Percentiles rank a stretch among this genome's conserved stretches.
Conservation (phyloP, 148 eudicot genomes). For the Euryodendron excelsum region DNA sequence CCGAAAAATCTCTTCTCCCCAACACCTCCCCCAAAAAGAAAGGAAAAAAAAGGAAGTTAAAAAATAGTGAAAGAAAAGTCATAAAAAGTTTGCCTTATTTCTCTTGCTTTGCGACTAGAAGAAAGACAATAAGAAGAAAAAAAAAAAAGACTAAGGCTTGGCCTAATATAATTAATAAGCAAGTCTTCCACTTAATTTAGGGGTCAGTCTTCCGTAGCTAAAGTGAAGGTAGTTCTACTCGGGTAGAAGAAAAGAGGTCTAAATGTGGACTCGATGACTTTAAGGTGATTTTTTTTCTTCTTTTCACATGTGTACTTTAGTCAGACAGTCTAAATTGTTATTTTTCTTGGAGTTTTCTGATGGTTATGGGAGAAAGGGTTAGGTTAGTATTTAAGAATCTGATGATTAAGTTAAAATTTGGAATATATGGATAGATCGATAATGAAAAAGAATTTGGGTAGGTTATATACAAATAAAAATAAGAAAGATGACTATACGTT, state of each 20-base stretch:
- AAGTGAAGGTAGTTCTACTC: neutral
- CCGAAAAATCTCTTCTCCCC: too few species aligned
- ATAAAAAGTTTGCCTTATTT: too few species aligned
- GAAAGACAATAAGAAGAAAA: neutral
- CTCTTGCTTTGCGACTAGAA: neutral
- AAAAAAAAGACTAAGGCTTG: neutral
- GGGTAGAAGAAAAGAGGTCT: neutral
- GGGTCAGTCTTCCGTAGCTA: neutral
- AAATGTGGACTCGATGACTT: neutral
- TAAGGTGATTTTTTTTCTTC: neutral
- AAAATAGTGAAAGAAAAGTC: too few species aligned
- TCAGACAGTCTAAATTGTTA: too few species aligned
- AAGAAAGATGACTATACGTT: too few species aligned
- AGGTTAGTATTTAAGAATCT: too few species aligned
- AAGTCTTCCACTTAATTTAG: slow-evolving; percentile 20
- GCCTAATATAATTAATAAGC: neutral
- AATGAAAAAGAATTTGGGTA: too few species aligned
- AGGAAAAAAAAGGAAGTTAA: too few species aligned
- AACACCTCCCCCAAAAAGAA: too few species aligned
- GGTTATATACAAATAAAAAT: too few species aligned
- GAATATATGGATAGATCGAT: too few species aligned
- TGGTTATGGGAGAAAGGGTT: neutral
- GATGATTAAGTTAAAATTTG: too few species aligned
- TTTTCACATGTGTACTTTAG: neutral
- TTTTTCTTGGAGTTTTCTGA: neutral